Percentiles rank a stretch among this genome's conserved stretches.
Evolutionary conservation across 2,329 filamentous ascomycete species (phyloP).

Genomic region (Venturia asperata): DNA sequence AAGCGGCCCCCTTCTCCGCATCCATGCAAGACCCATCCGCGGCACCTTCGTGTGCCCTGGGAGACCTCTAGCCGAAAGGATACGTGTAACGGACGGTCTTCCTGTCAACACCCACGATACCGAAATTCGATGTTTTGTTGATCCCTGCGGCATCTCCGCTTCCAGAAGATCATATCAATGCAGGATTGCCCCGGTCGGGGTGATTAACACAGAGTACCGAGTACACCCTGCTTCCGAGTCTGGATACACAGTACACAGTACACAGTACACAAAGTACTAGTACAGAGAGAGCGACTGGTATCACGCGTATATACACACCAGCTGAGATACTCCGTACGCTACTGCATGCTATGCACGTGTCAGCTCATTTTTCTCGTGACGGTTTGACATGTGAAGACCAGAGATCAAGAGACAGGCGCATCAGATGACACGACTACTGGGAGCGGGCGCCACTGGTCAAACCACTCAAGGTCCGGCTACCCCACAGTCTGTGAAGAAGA

Average conservation of each 20-base stretch:
- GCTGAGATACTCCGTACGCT: too few relatives aligned
- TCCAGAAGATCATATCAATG: background rate
- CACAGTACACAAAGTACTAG: too few relatives aligned
- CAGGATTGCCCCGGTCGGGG: background rate
- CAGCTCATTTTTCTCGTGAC: background rate
- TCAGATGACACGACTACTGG: slow-evolving; percentile 10
- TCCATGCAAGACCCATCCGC: background rate
- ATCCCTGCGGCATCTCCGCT: slow-evolving; percentile 5
- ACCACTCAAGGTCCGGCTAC: background rate
- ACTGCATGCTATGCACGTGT: slow-evolving; percentile 9
- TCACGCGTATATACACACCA: background rate
- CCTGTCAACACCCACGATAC: background rate
- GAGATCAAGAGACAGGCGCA: background rate
- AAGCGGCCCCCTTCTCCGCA: background rate
- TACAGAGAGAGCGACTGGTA: background rate
- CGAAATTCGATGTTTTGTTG: background rate
- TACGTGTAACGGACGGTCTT: background rate
- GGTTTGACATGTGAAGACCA: slow-evolving; percentile 3
- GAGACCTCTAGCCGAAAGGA: background rate
- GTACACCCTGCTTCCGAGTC: background rate
- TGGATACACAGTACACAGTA: too few relatives aligned
- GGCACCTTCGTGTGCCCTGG: background rate
- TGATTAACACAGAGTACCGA: background rate
- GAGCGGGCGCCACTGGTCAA: background rate
- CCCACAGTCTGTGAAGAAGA: background rate